Evolutionary conservation across 202 grass and related monocot genomes (phyloP).

Genomic region (Cymbopogon flexuosus): DNA sequence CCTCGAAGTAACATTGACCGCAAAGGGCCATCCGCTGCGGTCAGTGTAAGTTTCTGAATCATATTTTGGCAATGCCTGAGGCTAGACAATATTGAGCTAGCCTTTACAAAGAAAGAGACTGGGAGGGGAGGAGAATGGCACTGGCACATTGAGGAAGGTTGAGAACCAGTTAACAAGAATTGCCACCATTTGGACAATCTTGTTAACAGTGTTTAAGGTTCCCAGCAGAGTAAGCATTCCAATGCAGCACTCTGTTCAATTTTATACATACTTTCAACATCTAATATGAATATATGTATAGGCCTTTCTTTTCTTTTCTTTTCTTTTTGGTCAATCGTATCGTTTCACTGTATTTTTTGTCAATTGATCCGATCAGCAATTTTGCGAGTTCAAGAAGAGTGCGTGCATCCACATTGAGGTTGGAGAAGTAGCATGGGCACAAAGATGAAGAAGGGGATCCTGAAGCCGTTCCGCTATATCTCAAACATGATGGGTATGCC

Average conservation of each 20-base stretch:
- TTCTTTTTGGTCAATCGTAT: not conserved
- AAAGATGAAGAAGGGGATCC: constrained; percentile 79
- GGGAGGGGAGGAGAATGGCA: constrained; percentile 20
- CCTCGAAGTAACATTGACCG: constrained; percentile 25
- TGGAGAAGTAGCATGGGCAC: constrained; percentile 31
- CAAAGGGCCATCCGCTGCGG: constrained; percentile 29
- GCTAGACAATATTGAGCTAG: constrained; percentile 32
- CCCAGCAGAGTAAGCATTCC: constrained; percentile 33
- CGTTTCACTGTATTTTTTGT: not conserved
- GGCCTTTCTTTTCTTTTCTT: not conserved
- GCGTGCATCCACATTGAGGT: not conserved
- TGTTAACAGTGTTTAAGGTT: constrained; percentile 26
- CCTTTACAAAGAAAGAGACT: constrained; percentile 21
- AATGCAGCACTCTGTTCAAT: not conserved
- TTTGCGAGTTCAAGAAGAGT: constrained; percentile 22
- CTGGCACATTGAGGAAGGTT: constrained; percentile 2
- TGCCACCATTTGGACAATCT: constrained; percentile 11
- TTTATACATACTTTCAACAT: not conserved
- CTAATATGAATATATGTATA: not conserved
- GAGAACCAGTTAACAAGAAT: constrained; percentile 22
- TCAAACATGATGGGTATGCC: constrained; percentile 79
- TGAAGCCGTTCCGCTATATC: constrained; percentile 76
- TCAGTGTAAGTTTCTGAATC: constrained; percentile 18
- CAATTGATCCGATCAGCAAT: constrained; percentile 15
- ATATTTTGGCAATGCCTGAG: constrained; percentile 12